Base-by-base conservation (phyloP, 768 basidiomycete genomes). In the Pisolithus orientalis region DNA sequence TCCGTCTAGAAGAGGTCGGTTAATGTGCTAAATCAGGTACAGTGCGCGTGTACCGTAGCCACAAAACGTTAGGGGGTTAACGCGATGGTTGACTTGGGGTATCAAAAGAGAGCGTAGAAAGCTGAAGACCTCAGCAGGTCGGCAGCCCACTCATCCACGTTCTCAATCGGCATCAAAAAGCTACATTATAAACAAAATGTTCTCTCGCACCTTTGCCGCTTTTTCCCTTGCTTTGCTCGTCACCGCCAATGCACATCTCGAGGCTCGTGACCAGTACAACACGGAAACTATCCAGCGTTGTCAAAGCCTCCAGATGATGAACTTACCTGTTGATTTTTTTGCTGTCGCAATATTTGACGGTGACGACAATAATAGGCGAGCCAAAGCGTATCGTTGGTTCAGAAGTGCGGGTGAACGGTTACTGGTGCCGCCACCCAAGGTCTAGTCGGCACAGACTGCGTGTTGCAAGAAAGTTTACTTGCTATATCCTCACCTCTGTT, bases 371-470 rank as follows among this genome's bases (percentile, higher is more conserved):
- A 16, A 40, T 21, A 40, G 39, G n/a, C 39, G 39, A 17, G 7
- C 39, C 16, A 8, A 21, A n/a, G 7, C 39, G 7, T 16, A 10
- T 40, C 6, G 7, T 7, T 4, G 7, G 28, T 29, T 29, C 28
- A 29, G 28, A 16, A 40, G 21, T 8, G 21, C 7, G 10, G 52
- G 17, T 5, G 62, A 39, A 28, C 42, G 14, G 28, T 4, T 46
- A 27, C 43, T 60, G 44, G 31, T 62, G 32, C 53, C 61, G 27
- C 39, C 4, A 21, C 39, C 7, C 39, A 40, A n/a, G 39, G n/a
- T 2, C 37, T 48, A 9, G 38, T 50, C n/a, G 37, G 17, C 25
- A 37, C 17, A 50, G 38, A 24, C 37, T n/a, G 49, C 28, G 4
- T 50, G 49, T 38, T 50, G 49, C 37, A 39, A n/a, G 14, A 6